Evolutionary conservation across 202 grass and related monocot genomes (phyloP).

Genomic region (Elaeis oleifera): DNA sequence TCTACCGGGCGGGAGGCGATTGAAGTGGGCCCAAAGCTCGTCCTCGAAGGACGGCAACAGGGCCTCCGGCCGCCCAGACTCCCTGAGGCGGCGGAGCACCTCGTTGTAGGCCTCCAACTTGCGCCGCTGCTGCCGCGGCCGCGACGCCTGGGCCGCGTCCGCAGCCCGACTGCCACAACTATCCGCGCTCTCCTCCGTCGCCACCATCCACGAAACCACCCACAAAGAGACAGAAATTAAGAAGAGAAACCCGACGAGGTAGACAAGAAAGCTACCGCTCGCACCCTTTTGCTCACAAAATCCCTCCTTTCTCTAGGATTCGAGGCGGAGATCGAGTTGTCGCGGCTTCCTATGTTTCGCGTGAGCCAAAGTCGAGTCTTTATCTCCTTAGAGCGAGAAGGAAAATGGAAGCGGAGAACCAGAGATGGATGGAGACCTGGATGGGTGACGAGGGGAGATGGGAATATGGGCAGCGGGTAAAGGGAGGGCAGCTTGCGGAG

Average conservation of each 20-base stretch:
- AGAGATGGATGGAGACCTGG: background rate
- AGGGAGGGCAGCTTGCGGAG: background rate
- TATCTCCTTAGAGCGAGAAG: background rate
- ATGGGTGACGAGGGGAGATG: background rate
- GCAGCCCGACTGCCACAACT: slow-evolving; percentile 17
- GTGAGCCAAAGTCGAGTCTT: background rate
- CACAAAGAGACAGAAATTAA: background rate
- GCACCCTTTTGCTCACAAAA: background rate
- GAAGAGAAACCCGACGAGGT: background rate
- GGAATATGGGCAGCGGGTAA: background rate
- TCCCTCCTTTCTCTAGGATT: background rate
- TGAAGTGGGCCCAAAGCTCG: slow-evolving; percentile 80
- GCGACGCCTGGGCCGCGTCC: background rate
- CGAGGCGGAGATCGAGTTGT: background rate
- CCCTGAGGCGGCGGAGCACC: slow-evolving; percentile 55
- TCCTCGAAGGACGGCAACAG: slow-evolving; percentile 50
- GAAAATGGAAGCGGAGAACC: no score
- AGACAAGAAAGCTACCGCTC: background rate
- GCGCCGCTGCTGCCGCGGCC: slow-evolving; percentile 15
- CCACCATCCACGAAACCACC: background rate
- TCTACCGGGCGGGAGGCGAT: slow-evolving; percentile 80
- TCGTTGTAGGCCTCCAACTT: slow-evolving; percentile 74
- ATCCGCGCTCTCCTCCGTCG: slow-evolving; percentile 14
- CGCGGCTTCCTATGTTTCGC: slow-evolving; percentile 6
- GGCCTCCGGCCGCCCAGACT: slow-evolving; percentile 7